phyloP scores from a whole-genome alignment of 345 rosid genomes.

The Dovyalis caffra region DNA sequence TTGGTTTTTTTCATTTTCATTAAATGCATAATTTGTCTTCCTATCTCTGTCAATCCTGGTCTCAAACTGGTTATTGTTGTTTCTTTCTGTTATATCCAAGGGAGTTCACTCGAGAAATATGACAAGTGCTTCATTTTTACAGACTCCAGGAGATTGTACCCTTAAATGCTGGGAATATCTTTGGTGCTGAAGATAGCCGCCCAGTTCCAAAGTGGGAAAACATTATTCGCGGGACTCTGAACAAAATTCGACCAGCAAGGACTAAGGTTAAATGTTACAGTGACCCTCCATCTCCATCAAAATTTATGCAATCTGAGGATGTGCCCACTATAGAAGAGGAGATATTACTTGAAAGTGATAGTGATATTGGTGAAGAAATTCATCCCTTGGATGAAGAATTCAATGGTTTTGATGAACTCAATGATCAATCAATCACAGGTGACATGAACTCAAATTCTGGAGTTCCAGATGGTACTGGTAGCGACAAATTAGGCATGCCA shows the following conservation, averaged over 20 bases:
- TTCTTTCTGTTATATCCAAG: not conserved
- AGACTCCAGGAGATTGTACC: slow-evolving; percentile 97
- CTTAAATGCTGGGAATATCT: slow-evolving; percentile 86
- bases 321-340: slow-evolving; percentile 67
- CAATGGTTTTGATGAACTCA: slow-evolving; percentile 19
- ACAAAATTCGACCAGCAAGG: slow-evolving; percentile 49
- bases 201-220: slow-evolving; percentile 86
- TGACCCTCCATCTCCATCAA: slow-evolving; percentile 95
- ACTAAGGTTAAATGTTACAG: slow-evolving; percentile 65
- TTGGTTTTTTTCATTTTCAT: not conserved
- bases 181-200: slow-evolving; percentile 88
- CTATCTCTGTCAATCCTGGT: not conserved
- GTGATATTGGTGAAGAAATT: slow-evolving; percentile 74
- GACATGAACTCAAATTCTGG: not conserved
- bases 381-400: slow-evolving; percentile 71
- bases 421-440: slow-evolving; percentile 12
- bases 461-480: slow-evolving; percentile 7
- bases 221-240: slow-evolving; percentile 68
- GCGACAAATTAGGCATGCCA: slow-evolving; percentile 29
- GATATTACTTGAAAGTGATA: slow-evolving; percentile 63
- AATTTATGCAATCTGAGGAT: slow-evolving; percentile 64
- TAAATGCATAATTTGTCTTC: not conserved
- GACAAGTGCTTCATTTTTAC: slow-evolving; percentile 16
- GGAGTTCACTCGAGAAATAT: slow-evolving; percentile 16
- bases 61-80: not conserved